phyloP scores from a whole-genome alignment of 768 basidiomycete species.

The Russula griseocarnosa region DNA sequence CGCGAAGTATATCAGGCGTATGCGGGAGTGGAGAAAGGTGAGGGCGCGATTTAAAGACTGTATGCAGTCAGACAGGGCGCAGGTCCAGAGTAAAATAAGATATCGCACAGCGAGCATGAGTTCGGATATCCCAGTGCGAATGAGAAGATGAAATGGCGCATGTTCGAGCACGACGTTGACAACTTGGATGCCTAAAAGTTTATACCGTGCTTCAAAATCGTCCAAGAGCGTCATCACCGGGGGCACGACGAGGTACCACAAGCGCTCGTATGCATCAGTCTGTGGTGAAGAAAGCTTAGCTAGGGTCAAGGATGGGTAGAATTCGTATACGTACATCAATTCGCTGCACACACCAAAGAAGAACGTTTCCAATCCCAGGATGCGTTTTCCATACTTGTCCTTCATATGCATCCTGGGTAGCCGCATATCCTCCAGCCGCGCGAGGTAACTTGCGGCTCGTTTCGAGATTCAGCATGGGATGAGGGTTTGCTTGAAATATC shows the following conservation, averaged over 20 bases:
- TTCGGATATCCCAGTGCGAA: constrained; percentile 68
- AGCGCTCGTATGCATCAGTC: constrained; percentile 54
- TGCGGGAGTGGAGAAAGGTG: constrained; percentile 56
- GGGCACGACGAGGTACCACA: constrained; percentile 76
- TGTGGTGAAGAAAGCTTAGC: constrained; percentile 33
- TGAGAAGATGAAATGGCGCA: constrained; percentile 56
- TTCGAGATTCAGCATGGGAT: constrained; percentile 58
- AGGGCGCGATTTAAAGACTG: constrained; percentile 63
- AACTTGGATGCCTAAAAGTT: constrained; percentile 56
- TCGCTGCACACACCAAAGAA: constrained; percentile 65
- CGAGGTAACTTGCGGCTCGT: constrained; percentile 62
- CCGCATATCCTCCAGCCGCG: constrained; percentile 58
- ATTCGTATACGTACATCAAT: constrained; percentile 46
- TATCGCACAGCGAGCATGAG: constrained; percentile 57
- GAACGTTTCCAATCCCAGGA: constrained; percentile 52
- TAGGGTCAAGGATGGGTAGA: neutral
- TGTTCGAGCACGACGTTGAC: constrained; percentile 52
- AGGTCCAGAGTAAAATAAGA: constrained; percentile 7
- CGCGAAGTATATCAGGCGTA: constrained; percentile 56
- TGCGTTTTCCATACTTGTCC: constrained; percentile 67
- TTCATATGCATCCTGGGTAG: constrained; percentile 67
- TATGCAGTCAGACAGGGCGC: constrained; percentile 17
- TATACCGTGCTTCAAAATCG: constrained; percentile 68
- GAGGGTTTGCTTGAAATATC: constrained; percentile 58
- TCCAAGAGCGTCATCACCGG: constrained; percentile 78